These are phyloP conservation scores for Aspergillus caelatus DNA, from an alignment of 2,329 filamentous ascomycete species.

Conservation along the genomic window DNA sequence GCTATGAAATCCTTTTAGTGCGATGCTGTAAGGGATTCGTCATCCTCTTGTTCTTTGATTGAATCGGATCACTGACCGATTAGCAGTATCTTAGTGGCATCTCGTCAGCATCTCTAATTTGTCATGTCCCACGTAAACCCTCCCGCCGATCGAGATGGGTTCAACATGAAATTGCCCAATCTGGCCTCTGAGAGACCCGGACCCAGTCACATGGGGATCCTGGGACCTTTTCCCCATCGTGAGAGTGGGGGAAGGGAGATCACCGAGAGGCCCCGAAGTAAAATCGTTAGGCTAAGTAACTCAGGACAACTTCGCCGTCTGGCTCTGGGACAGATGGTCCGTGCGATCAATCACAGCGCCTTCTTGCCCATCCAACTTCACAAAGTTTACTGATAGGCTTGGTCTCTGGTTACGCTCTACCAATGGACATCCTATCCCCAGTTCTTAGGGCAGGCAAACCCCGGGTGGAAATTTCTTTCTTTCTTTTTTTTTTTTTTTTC, in stretches of 20 bases:
- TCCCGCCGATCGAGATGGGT: background rate
- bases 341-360: slow-evolving; percentile 8
- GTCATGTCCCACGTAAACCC: background rate
- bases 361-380: background rate
- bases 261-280: background rate
- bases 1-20: background rate
- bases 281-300: background rate
- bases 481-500: too few relatives aligned
- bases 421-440: background rate
- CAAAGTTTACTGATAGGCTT: background rate
- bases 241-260: background rate
- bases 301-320: background rate
- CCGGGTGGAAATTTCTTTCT: too few relatives aligned
- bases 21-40: background rate
- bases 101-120: background rate
- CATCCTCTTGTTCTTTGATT: background rate
- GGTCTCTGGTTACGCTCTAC: background rate
- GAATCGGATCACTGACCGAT: background rate
- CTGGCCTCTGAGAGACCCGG: background rate
- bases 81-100: background rate
- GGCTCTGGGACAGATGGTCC: background rate
- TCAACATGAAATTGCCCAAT: background rate
- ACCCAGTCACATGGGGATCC: background rate
- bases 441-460: background rate
- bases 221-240: background rate